Evolutionary conservation across 2,329 filamentous ascomycete genomes (phyloP), one percentile per base, ranked within the genome.

Genomic region (Diaporthe vaccinii): DNA sequence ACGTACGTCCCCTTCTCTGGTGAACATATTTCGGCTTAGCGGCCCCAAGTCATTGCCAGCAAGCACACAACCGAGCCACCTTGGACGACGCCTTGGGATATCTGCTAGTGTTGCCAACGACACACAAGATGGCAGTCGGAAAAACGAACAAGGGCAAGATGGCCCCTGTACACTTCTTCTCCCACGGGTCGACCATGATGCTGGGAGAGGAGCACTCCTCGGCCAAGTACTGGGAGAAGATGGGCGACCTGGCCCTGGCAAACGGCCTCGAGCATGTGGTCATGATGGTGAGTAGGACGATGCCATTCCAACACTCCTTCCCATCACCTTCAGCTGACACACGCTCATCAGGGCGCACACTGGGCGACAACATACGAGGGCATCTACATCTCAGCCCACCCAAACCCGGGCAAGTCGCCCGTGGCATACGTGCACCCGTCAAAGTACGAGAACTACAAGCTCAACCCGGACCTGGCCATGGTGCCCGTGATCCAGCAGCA

Each of bases 161-260:
- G 46, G 88, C 90, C 8, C 91, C 91, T 2, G 90, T 93, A 0
- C 89, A 92, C 80, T 90, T 93, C 83, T 93, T 93, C 82, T 92
- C 91, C 3, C 92, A 93, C 87, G 92, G 92, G 80, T 92, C 91
- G 20, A 93, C 91, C 53, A 93, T 93, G 91, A 93, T 93, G 92
- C 84, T 93, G 20, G 92, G 91, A 49, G 92, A 93, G 79, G 88
- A 92, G 78, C 90, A 88, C 20, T 81, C 84, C 2, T 91, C 91
- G 0, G 91, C 91, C 15, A 85, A 87, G 28, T 93, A 93, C 83
- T 93, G 92, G 92, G 91, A 92, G 80, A 86, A 88, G 77, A 90
- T 88, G 78, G 92, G 92, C 65, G 90, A 93, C 77, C 89, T 90
- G 76, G 91, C 91, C 3, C 86, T 92, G 8, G 87, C 86, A 8